Evolutionary conservation across 2,329 filamentous ascomycete species (phyloP).

Genomic region (Ophiognomonia clavigignenti-juglandacearum): DNA sequence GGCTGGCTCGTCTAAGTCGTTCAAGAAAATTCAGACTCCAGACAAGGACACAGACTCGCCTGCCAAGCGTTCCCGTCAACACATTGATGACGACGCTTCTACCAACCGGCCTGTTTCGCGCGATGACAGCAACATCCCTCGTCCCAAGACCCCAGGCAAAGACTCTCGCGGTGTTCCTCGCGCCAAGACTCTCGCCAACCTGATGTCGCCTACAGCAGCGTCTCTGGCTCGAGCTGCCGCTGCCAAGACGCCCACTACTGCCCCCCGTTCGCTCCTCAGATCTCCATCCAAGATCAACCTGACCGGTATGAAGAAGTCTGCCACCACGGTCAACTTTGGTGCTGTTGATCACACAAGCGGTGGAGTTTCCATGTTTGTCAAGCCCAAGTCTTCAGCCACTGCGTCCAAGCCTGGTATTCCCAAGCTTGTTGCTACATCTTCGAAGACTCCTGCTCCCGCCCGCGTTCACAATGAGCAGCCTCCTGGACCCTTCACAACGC

Average conservation of each 20-base stretch:
- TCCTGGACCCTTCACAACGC: slow-evolving; percentile 55
- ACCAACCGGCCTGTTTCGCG: slow-evolving; percentile 56
- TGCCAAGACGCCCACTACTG: slow-evolving; percentile 44
- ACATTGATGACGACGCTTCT: slow-evolving; percentile 64
- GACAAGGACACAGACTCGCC: slow-evolving; percentile 34
- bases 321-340: slow-evolving; percentile 39
- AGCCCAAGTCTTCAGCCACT: slow-evolving; percentile 31
- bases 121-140: slow-evolving; percentile 44
- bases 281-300: slow-evolving; percentile 48
- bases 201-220: slow-evolving; percentile 76
- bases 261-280: slow-evolving; percentile 38
- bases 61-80: slow-evolving; percentile 68
- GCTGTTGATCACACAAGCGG: slow-evolving; percentile 33
- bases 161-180: slow-evolving; percentile 32
- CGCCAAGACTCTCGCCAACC: slow-evolving; percentile 46
- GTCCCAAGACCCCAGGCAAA: slow-evolving; percentile 40
- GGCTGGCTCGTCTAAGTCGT: slow-evolving; percentile 25
- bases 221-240: slow-evolving; percentile 60
- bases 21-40: slow-evolving; percentile 23
- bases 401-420: slow-evolving; percentile 45
- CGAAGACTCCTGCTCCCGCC: slow-evolving; percentile 42
- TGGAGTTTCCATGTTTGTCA: slow-evolving; percentile 52
- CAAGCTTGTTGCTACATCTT: slow-evolving; percentile 31
- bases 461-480: slow-evolving; percentile 49
- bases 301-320: slow-evolving; percentile 43